These are phyloP conservation scores for Pezicula carpinea DNA, from an alignment of 2,329 filamentous ascomycete genomes.

Conservation along the genomic window DNA sequence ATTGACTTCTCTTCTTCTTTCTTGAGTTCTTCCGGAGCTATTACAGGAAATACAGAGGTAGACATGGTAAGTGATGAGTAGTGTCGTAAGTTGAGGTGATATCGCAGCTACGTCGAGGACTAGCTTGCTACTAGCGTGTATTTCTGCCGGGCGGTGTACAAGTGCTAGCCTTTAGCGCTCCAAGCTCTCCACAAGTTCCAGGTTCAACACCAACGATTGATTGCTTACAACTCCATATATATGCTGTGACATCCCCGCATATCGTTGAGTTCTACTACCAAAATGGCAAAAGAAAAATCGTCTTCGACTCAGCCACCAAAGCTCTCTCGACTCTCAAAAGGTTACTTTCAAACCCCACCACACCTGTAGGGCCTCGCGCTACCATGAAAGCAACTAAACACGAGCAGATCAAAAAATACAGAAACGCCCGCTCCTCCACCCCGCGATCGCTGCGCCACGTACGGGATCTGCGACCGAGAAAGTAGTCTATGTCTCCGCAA, in stretches of 20 bases:
- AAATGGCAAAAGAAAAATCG: constrained; percentile 12
- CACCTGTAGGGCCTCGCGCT: constrained; percentile 26
- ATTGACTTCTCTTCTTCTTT: constrained; percentile 26
- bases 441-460: constrained; percentile 19
- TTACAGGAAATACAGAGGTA: constrained; percentile 24
- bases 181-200: background rate
- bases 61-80: constrained; percentile 10
- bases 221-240: background rate
- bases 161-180: background rate
- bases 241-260: background rate
- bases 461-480: constrained; percentile 19
- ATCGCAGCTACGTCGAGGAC: constrained; percentile 3
- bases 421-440: constrained; percentile 30
- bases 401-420: constrained; percentile 24
- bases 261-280: background rate
- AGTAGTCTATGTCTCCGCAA: constrained; percentile 25
- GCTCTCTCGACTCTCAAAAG: constrained; percentile 16
- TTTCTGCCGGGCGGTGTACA: constrained; percentile 8
- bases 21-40: constrained; percentile 19
- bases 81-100: background rate
- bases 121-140: background rate
- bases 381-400: background rate
- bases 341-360: constrained; percentile 15
- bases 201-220: background rate
- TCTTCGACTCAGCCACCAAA: background rate